Conservation (phyloP, 2,329 filamentous ascomycete species). For the Colletotrichum sp. region DNA sequence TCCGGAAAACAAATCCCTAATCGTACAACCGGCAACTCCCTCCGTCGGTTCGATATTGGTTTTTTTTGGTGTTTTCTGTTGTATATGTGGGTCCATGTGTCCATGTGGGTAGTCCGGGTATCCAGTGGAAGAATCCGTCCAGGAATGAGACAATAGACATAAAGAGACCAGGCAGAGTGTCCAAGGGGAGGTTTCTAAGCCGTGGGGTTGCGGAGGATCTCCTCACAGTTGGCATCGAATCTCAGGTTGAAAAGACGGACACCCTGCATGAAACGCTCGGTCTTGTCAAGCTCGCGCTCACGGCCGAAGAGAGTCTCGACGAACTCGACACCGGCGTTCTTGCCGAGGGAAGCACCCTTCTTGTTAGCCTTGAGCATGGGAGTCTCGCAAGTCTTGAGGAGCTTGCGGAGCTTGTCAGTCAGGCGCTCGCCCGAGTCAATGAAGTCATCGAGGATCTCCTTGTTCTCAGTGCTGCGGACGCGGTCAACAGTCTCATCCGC, state of each 20-base stretch:
- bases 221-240: conserved; percentile 95
- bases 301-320: conserved; percentile 94
- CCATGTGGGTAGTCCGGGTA: neutral
- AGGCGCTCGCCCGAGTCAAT: conserved; percentile 87
- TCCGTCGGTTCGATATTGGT: conserved; percentile 15
- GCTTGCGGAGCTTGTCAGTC: conserved; percentile 81
- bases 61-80: neutral
- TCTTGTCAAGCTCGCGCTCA: conserved; percentile 87
- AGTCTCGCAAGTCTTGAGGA: conserved; percentile 90
- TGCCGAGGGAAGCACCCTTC: conserved; percentile 78
- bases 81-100: neutral
- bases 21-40: conserved; percentile 21
- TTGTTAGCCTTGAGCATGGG: conserved; percentile 90
- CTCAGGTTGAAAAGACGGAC: conserved; percentile 90
- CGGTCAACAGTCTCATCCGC: conserved; percentile 78
- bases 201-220: conserved; percentile 73
- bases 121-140: neutral
- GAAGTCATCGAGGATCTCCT: conserved; percentile 87
- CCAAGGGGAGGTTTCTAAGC: conserved; percentile 23
- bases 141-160: neutral
- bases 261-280: conserved; percentile 90
- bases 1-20: conserved; percentile 19
- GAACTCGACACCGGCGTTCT: conserved; percentile 92
- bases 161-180: conserved; percentile 21
- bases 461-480: conserved; percentile 75